Conservation (phyloP, 345 rosid species). For the Citrus inodora region DNA sequence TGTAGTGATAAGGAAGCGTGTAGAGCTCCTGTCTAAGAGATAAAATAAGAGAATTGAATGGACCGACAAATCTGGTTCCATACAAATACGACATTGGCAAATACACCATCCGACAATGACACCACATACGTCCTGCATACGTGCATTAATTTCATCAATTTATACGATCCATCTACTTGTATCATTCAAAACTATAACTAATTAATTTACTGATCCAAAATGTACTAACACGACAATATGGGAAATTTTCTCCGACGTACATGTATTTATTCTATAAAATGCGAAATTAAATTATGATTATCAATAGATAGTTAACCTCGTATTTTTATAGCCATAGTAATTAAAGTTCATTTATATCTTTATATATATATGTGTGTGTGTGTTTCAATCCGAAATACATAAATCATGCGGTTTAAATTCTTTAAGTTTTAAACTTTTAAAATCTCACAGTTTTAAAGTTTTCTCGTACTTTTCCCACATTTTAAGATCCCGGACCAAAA, state of each 20-base stretch:
- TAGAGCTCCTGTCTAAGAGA: slow-evolving; percentile 59
- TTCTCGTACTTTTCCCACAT: fast-evolving
- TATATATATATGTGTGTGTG: too few relatives aligned
- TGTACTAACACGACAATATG: too few relatives aligned
- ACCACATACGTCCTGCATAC: slow-evolving; percentile 46
- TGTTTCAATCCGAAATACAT: too few relatives aligned
- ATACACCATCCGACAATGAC: slow-evolving; percentile 52
- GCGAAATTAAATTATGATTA: too few relatives aligned
- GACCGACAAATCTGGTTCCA: slow-evolving; percentile 57
- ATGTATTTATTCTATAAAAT: too few relatives aligned
- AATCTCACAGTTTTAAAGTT: fast-evolving
- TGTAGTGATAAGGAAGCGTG: slow-evolving; percentile 34
- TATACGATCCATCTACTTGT: background rate
- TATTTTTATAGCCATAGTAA: too few relatives aligned
- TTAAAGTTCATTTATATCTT: too few relatives aligned
- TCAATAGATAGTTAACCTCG: too few relatives aligned
- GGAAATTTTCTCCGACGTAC: too few relatives aligned
- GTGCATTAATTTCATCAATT: background rate
- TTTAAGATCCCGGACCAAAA: too few relatives aligned
- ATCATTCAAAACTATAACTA: background rate
- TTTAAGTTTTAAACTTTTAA: too few relatives aligned
- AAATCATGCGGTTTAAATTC: too few relatives aligned
- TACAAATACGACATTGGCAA: slow-evolving; percentile 63
- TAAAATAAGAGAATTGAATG: slow-evolving; percentile 31
- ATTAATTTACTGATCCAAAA: background rate